Base-by-base conservation (phyloP, 2,329 filamentous ascomycete genomes). In the Pseudocercospora musae region DNA sequence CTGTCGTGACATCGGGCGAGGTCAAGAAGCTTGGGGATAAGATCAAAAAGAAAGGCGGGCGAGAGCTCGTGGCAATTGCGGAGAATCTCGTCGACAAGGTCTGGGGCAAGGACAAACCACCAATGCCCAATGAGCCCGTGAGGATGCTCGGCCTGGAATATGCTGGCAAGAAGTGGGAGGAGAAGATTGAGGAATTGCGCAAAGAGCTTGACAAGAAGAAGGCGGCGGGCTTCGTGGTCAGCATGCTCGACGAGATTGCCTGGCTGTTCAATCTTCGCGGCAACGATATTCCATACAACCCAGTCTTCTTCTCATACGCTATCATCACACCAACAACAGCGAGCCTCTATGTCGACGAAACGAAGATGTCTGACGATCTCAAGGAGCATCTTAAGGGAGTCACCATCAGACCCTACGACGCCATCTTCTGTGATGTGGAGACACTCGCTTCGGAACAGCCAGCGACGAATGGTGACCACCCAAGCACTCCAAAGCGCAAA, bases 211-310 rank as follows among this genome's bases (percentile, higher is more conserved):
- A 91, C 64, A 96, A 95, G 82, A 96, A 91, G 79, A 95, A 95
- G 74, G 89, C 88, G 5, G 85, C 88, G 18, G 94, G 91, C 0
- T 92, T 98, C 69, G 87, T 98, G 54, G 86, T 98, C 50, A 97
- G 93, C 5, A 93, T 96, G 88, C 85, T 99, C 48, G 95, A 99
- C 72, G 95, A 99, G 77, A 87, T 97, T 70, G 95, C 95, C 10
- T 99, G 95, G 95, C 83, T 99, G n/a, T 97, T 97, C 81, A 99
- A 99, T 78, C 80, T 99, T 54, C 88, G 95, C 69, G 95, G 95
- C 70, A 95, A 85, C 75, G 95, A 98, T 74, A 98, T 99, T 68
- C 91, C 92, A 0, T 99, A 95, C 80, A 99, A 99, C 74, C 95
- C 95, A 0, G 95, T 99, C 55, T 98, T 99, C 81, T 98, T 98